Base-by-base conservation (phyloP, 2,329 filamentous ascomycete species). In the Neofusicoccum umdonicola region DNA sequence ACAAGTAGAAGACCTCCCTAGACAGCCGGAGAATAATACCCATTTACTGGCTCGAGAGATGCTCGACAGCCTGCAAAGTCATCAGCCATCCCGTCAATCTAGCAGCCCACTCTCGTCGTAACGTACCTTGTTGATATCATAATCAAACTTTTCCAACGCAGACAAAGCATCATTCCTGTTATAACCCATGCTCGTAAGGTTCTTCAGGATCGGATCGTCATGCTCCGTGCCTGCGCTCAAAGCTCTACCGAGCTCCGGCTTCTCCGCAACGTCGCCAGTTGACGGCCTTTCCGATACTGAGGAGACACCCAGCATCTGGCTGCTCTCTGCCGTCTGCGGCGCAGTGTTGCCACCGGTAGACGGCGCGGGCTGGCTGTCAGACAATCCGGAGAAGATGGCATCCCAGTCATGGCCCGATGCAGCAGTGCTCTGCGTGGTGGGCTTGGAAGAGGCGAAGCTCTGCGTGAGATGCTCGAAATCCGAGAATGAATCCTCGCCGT, bases 131-230 rank as follows among this genome's bases (percentile, higher is more conserved):
- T 97, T 93, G 75, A 97, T 85, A 77, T 97, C 95, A 79, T 98
- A 97, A 80, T 98, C 93, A 76, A 91, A 97, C 77, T 94, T 93
- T 82, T 98, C 94, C 74, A 98, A 80, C 27, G 95, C 94, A 57
- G 83, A 83, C 41, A 97, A 80, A 15, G 92, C 90, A 58, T 91
- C 88, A 7, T 83, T 81, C 35, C 94, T 84, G 4, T 87, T 79
- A 74, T 96, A 98, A 0, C 94, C 94, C 93, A 98, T 97, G 9
- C 87, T 85, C 1, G 92, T 96, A 73, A 98, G 77, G 70, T 93
- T 89, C 82, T 96, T 96, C 69, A 98, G 80, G 64, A 96, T 94
- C 8, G 92, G 90, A 74, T 98, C 94, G 73, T 98, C 94, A 72
- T 96, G 91, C 72, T 90, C 90, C 3, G 90, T 90, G 19, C 88